Conservation (phyloP, 2,329 filamentous ascomycete species). For the Gremmenia infestans region DNA sequence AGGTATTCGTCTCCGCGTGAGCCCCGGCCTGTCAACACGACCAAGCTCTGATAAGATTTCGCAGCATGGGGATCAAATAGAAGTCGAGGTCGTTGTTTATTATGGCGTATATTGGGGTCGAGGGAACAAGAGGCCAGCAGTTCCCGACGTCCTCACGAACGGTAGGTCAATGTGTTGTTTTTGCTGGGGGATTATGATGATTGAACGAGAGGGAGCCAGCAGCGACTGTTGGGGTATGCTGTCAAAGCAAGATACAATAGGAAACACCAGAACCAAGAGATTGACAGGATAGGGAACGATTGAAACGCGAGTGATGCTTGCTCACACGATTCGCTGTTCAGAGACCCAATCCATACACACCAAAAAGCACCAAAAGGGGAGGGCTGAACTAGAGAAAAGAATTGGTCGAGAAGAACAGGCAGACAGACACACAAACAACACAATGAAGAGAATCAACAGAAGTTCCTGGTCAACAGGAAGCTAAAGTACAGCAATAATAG, state of each 20-base stretch:
- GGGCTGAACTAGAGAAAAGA: constrained; percentile 2
- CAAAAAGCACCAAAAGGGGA: constrained; percentile 10
- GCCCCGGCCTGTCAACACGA: constrained; percentile 25
- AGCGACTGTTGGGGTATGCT: neutral
- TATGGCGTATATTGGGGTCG: constrained; percentile 1
- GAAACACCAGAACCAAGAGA: constrained; percentile 24
- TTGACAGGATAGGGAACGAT: constrained; percentile 15
- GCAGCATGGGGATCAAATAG: constrained; percentile 25
- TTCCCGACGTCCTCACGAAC: constrained; percentile 10
- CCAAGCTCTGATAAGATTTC: constrained; percentile 12
- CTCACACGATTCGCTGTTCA: constrained; percentile 7
- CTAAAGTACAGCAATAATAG: neutral
- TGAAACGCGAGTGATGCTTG: constrained; percentile 22
- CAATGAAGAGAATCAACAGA: neutral
- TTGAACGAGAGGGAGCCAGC: neutral
- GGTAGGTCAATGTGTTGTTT: constrained; percentile 11
- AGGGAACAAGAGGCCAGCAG: constrained; percentile 17
- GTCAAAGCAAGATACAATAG: constrained; percentile 4
- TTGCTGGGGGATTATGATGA: constrained; percentile 1
- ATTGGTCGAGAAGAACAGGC: constrained; percentile 11
- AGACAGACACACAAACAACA: constrained; percentile 1
- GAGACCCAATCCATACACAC: constrained; percentile 5
- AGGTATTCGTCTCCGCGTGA: constrained; percentile 8
- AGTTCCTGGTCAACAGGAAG: constrained; percentile 3
- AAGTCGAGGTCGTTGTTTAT: constrained; percentile 6